Percentiles rank a stretch among this genome's conserved stretches.
Evolutionary conservation across 805 yeast genomes (phyloP).

Genomic region (Suhomyces faveliae): DNA sequence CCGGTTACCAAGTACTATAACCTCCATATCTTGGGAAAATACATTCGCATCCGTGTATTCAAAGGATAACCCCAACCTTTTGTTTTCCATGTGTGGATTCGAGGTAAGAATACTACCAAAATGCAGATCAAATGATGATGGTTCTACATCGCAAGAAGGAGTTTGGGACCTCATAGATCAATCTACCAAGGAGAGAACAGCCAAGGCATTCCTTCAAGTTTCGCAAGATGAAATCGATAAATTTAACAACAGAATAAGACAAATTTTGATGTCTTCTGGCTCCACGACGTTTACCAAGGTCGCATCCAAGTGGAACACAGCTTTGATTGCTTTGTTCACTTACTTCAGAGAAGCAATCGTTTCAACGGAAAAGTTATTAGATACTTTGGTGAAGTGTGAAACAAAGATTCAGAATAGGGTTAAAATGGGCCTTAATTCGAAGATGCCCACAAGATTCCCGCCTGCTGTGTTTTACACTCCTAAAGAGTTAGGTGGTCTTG

Average conservation of each 20-base stretch:
- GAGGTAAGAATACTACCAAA: slow-evolving; percentile 88
- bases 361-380: slow-evolving; percentile 74
- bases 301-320: slow-evolving; percentile 95
- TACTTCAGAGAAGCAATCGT: slow-evolving; percentile 93
- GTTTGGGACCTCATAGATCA: slow-evolving; percentile 85
- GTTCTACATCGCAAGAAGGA: slow-evolving; percentile 63
- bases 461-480: slow-evolving; percentile 99
- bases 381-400: slow-evolving; percentile 83
- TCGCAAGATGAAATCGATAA: slow-evolving; percentile 74
- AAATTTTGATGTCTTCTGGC: slow-evolving; percentile 91
- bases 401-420: slow-evolving; percentile 92
- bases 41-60: slow-evolving; percentile 87
- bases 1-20: slow-evolving; percentile 73
- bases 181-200: slow-evolving; percentile 77
- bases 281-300: slow-evolving; percentile 92
- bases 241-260: slow-evolving; percentile 82
- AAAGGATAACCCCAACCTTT: slow-evolving; percentile 80
- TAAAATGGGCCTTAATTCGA: slow-evolving; percentile 91
- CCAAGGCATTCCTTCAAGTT: slow-evolving; percentile 83
- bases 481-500: slow-evolving; percentile 94
- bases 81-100: slow-evolving; percentile 93
- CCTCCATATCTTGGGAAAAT: slow-evolving; percentile 74
- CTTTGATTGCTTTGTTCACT: slow-evolving; percentile 78
- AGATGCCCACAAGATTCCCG: slow-evolving; percentile 98
- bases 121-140: slow-evolving; percentile 51